Evolutionary conservation across 1,284 basidiomycete genomes (phyloP), one percentile per base, ranked within the genome.

Genomic region (Microbotryum scabiosae): DNA sequence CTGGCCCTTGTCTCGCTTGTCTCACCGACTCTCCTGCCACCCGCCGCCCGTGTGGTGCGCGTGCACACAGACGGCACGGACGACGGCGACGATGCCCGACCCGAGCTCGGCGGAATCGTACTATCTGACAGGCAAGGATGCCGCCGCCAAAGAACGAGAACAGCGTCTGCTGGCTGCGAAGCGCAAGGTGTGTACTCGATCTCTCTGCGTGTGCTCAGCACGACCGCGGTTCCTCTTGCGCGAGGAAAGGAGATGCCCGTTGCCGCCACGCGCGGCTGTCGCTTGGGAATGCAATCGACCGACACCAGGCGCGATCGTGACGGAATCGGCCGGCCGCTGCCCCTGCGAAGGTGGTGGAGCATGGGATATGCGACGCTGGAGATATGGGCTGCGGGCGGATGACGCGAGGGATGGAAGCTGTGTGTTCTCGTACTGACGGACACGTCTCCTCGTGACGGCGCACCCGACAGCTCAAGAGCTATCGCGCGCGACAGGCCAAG

Each of bases 141-240:
- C 66, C 16, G 66, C 66, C 3, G 61, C 66, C 6, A 61, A 60
- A 32, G 66, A 68, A 59, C 54, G 66, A 7, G 66, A 63, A 50
- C 64, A 68, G 45, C 51, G 66, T 28, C 64, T 68, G 49, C 55
- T 63, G 57, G 64, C 64, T 23, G 66, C 66, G 4, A 65, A 65
- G 51, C 65, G 66, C 53, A 68, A 68, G 64, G 66, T 68, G 23
- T 44, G 66, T 12, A 16, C 41, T 41, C 54, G 3, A 44, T 21
- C 25, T n/a, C 26, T 6, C 21, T 44, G n/a, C n/a, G 25, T 44
- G 30, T 30, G 25, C 5, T 3, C 7, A 9, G 21, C 21, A 46
- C n/a, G 16, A 18, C 18, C 18, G 9, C 5, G 36, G n/a, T 28
- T 21, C 28, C 44, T 48, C 45, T 41, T 12, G 36, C 36, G 36